phyloP scores from a whole-genome alignment of 2,329 filamentous ascomycete species.

The Claviceps paspali region DNA sequence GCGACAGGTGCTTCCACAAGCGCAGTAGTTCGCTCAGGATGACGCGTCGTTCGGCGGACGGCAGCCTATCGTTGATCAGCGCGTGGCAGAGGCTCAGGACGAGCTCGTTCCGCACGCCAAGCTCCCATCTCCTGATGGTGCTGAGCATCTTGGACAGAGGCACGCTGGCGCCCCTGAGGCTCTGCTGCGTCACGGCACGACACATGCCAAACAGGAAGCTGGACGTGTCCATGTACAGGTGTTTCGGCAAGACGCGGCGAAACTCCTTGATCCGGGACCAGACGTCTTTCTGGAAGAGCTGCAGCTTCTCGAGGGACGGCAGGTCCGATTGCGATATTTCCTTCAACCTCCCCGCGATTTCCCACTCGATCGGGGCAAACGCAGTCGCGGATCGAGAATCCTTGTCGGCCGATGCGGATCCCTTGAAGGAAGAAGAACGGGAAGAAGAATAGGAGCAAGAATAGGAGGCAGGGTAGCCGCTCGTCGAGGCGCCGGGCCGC shows the following conservation, averaged over 20 bases:
- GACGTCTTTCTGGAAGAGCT: conserved; percentile 14
- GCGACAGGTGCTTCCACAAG: conserved; percentile 23
- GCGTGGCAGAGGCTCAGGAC: conserved; percentile 18
- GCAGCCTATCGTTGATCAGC: conserved; percentile 8
- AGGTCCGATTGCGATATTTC: conserved; percentile 10
- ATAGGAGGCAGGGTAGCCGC: background rate
- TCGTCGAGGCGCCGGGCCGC: background rate
- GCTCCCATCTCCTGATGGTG: conserved; percentile 13
- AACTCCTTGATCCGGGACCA: conserved; percentile 16
- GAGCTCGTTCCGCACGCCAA: conserved; percentile 15
- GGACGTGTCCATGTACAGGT: conserved; percentile 11
- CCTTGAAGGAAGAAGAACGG: background rate
- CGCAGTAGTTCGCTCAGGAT: conserved; percentile 17
- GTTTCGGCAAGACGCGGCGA: conserved; percentile 14
- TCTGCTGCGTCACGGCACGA: conserved; percentile 9
- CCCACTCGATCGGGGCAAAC: conserved; percentile 11
- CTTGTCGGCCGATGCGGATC: background rate
- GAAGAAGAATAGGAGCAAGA: too few species aligned
- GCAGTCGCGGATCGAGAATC: conserved; percentile 1
- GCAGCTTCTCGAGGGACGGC: conserved; percentile 9
- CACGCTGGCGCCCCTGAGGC: conserved; percentile 8
- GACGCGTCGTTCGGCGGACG: conserved; percentile 6
- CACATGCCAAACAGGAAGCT: conserved; percentile 11
- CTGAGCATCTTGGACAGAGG: conserved; percentile 14
- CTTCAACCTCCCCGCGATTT: conserved; percentile 17